Percentiles rank a stretch among this genome's conserved stretches.
Evolutionary conservation across 306 rosid genomes (phyloP).

Genomic region (Parietaria judaica): DNA sequence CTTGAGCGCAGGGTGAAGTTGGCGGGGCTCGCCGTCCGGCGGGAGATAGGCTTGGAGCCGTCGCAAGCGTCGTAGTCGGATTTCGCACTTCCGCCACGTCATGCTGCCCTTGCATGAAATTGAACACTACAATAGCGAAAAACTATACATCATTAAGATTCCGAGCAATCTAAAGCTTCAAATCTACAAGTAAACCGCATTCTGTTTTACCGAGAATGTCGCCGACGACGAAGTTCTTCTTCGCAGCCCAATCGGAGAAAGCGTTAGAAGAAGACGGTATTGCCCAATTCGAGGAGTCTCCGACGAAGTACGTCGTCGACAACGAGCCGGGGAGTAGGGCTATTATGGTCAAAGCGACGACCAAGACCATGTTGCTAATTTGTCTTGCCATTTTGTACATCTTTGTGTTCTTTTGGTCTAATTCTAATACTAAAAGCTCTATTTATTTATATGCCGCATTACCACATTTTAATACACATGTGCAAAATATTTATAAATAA

Average conservation of each 20-base stretch:
- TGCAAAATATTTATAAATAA: no score
- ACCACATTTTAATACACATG: not conserved
- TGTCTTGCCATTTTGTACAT: slow-evolving; percentile 36
- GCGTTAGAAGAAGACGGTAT: slow-evolving; percentile 23
- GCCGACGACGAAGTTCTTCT: slow-evolving; percentile 33
- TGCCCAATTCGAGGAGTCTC: slow-evolving; percentile 52
- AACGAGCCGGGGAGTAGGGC: slow-evolving; percentile 31
- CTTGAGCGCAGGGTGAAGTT: slow-evolving; percentile 24
- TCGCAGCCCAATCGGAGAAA: slow-evolving; percentile 52
- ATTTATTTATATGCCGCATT: not conserved
- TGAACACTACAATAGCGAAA: slow-evolving; percentile 35
- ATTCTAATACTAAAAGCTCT: not conserved
- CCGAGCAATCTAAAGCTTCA: not conserved
- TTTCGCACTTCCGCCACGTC: slow-evolving; percentile 48
- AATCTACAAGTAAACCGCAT: not conserved
- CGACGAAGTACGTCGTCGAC: slow-evolving; percentile 45
- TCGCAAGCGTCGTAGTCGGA: slow-evolving; percentile 39
- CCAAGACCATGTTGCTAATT: slow-evolving; percentile 3
- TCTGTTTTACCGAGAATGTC: slow-evolving; percentile 46
- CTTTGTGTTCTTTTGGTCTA: slow-evolving; percentile 31
- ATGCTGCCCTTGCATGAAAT: slow-evolving; percentile 27
- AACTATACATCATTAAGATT: not conserved
- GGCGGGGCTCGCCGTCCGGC: slow-evolving; percentile 22
- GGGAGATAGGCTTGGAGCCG: slow-evolving; percentile 12
- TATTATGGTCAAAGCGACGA: slow-evolving; percentile 27